phyloP scores from a whole-genome alignment of 2,329 filamentous ascomycete genomes.

The Venturia asperata region DNA sequence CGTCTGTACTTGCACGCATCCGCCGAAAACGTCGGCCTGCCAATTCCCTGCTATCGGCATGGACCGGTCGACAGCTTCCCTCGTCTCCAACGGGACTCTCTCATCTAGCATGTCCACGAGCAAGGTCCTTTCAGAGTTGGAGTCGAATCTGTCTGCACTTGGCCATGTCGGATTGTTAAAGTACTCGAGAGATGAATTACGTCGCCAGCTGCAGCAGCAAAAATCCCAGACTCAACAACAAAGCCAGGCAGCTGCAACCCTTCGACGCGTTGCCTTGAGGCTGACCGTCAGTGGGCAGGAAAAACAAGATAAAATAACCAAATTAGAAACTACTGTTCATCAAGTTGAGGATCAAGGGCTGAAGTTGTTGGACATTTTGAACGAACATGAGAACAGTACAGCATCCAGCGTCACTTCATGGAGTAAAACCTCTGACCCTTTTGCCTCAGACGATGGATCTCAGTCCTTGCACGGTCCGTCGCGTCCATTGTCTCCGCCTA shows the following conservation, averaged over 20 bases:
- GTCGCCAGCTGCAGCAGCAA: slow-evolving; percentile 8
- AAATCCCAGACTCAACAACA: slow-evolving; percentile 1
- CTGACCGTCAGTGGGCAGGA: slow-evolving; percentile 12
- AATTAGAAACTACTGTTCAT: slow-evolving; percentile 6
- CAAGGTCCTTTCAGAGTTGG: slow-evolving; percentile 8
- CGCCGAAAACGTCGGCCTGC: neutral
- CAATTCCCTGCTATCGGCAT: neutral
- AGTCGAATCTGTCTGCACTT: slow-evolving; percentile 18
- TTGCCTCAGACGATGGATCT: neutral
- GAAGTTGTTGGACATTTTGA: neutral
- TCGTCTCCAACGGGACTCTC: neutral
- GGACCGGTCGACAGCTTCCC: neutral
- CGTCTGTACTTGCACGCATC: neutral
- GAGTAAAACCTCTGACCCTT: neutral
- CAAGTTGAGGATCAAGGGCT: slow-evolving; percentile 6
- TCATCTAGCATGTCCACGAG: neutral
- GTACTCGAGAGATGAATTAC: slow-evolving; percentile 16
- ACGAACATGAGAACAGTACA: neutral
- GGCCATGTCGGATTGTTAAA: slow-evolving; percentile 19
- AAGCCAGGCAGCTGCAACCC: slow-evolving; percentile 5
- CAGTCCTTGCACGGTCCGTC: slow-evolving; percentile 7
- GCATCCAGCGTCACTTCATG: neutral
- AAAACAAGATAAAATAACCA: slow-evolving; percentile 7
- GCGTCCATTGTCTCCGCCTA: slow-evolving; percentile 16
- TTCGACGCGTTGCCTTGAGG: slow-evolving; percentile 13